Percentiles rank a stretch among this genome's conserved stretches.
These are phyloP conservation scores for Trichoderma sp. DNA, from an alignment of 2,329 filamentous ascomycete genomes.

Conservation along the genomic window DNA sequence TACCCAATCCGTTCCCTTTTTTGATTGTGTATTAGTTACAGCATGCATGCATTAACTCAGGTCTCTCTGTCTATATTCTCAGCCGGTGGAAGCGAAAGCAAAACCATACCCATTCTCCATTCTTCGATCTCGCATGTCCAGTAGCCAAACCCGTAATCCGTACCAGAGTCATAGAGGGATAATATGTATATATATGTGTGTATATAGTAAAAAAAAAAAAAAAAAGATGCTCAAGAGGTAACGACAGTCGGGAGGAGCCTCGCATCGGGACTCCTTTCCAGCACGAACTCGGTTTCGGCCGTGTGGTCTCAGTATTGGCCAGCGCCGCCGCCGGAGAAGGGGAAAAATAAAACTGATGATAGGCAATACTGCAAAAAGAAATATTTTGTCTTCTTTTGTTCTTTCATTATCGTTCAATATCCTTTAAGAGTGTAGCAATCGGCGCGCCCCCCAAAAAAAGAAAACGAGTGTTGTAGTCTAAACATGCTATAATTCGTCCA, in stretches of 20 bases:
- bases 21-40: conserved; percentile 39
- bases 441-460: not conserved
- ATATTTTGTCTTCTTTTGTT: conserved; percentile 19
- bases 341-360: not conserved
- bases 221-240: conserved; percentile 7
- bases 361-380: conserved; percentile 7
- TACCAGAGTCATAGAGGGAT: conserved; percentile 15
- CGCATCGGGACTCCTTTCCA: not conserved
- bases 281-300: not conserved
- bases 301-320: not conserved
- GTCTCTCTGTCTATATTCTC: conserved; percentile 37
- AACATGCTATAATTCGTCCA: conserved; percentile 7
- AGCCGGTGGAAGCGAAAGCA: conserved; percentile 32
- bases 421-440: conserved; percentile 1
- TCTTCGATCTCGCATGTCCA: conserved; percentile 19
- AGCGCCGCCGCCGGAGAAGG: not conserved
- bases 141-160: conserved; percentile 19
- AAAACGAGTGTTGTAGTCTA: conserved; percentile 16
- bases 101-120: conserved; percentile 22
- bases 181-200: conserved; percentile 14
- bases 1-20: conserved; percentile 35
- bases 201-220: conserved; percentile 14
- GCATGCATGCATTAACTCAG: conserved; percentile 29
- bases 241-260: conserved; percentile 1
- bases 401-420: conserved; percentile 14